Percentiles rank a stretch among this genome's conserved stretches.
Conservation (phyloP, 768 basidiomycete genomes). For the Amanita subjunquillea region DNA sequence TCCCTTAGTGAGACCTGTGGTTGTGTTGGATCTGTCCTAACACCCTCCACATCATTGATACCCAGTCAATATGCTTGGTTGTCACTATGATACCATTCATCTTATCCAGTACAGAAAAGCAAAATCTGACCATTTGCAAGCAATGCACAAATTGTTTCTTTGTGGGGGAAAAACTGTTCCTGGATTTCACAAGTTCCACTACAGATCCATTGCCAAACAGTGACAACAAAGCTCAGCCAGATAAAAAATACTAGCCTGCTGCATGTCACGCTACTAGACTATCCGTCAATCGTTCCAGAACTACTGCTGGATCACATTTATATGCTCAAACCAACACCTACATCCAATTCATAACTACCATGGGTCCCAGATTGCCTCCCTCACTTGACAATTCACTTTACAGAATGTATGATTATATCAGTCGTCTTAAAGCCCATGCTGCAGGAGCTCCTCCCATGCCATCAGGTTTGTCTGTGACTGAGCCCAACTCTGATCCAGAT, state of each 20-base stretch:
- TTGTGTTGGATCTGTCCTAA: too few relatives aligned
- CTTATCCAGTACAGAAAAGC: neutral
- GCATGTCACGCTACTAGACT: neutral
- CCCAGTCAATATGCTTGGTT: conserved; percentile 3
- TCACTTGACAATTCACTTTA: neutral
- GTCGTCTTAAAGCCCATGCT: neutral
- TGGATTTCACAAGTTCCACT: too few relatives aligned
- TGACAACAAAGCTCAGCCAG: neutral
- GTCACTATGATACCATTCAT: conserved; percentile 8
- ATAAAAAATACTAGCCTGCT: neutral
- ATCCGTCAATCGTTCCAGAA: neutral
- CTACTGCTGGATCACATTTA: neutral
- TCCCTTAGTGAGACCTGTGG: too few relatives aligned
- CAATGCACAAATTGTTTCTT: too few relatives aligned
- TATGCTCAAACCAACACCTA: neutral
- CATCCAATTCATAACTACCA: neutral
- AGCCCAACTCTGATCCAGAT: neutral
- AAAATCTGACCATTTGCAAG: neutral
- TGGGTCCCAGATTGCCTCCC: neutral
- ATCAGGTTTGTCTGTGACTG: conserved; percentile 1
- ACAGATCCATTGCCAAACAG: neutral
- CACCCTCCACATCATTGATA: neutral
- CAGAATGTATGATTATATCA: neutral
- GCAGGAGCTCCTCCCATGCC: neutral
- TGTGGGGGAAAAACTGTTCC: too few relatives aligned